Evolutionary conservation across 164 flowering plant genomes (phyloP), one percentile per base, ranked within the genome.

Genomic region (Vitis labrusca): DNA sequence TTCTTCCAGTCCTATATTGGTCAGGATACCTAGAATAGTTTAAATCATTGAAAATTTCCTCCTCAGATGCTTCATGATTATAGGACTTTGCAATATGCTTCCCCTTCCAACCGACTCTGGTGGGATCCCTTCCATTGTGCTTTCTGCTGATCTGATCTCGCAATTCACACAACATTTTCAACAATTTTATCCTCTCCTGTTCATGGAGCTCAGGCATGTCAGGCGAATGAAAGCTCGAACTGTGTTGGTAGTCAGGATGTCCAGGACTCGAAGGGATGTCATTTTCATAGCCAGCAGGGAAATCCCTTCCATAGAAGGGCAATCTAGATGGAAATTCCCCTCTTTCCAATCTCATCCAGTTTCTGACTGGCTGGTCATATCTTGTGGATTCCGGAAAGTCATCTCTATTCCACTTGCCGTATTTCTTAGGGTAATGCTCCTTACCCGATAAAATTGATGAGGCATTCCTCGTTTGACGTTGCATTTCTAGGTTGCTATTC

Each of bases 101-200:
- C 60, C 78, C 81, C 65, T 73, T 77, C 73, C 66, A 69, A 32
- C 65, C 12, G 55, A 59, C 37, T 64, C 59, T 68, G 14, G 51
- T 14, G 16, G 80, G 60, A 77, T 69, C 61, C 67, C 71, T 73
- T 63, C 59, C 78, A 67, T 74, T 12, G 58, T 74, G 72, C 15
- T 79, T 64, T 73, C 74, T 75, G 59, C 70, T 66, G 57, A 89
- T 76, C 66, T 86, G 84, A 19, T 87, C 85, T 78, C 81, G 83
- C 78, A 90, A 75, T 74, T 89, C 89, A 74, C 77, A 77, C 47
- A 90, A 82, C 80, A 85, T 86, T 67, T 74, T 84, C 73, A 90
- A 61, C 71, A 90, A 78, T 60, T 79, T 86, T 59, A 83, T 54
- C 74, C 71, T 86, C 61, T 85, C 84, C 51, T 80, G 70, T 37